These are phyloP conservation scores for Talaromyces ruber DNA, from an alignment of 495 filamentous ascomycete genomes.

Conservation along the genomic window DNA sequence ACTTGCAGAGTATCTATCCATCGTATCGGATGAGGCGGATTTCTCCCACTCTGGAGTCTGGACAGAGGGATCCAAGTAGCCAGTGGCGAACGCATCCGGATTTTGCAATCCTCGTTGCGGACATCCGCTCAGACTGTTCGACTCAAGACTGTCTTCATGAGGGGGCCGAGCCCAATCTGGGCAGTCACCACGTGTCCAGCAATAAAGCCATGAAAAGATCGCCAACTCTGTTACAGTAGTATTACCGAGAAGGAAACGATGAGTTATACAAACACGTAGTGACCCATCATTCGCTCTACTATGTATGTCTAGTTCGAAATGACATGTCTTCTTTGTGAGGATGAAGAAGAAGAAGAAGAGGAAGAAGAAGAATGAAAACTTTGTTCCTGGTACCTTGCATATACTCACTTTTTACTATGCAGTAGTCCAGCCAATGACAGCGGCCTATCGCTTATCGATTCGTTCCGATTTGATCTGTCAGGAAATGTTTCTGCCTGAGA, in stretches of 20 bases:
- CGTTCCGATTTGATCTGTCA: neutral
- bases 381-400: constrained; percentile 3
- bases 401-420: too few species aligned
- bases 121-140: neutral
- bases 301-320: neutral
- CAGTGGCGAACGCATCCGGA: neutral
- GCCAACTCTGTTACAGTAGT: neutral
- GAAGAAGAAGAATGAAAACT: neutral
- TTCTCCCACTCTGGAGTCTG: neutral
- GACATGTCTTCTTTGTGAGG: neutral
- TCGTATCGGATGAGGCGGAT: neutral
- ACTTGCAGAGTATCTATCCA: neutral
- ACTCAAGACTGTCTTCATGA: too few species aligned
- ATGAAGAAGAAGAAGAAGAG: too few species aligned
- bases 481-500: neutral
- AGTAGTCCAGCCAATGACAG: neutral
- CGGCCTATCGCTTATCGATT: neutral
- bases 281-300: neutral
- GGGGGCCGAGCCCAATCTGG: too few species aligned
- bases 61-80: neutral
- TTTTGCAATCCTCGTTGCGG: neutral
- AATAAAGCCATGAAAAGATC: neutral
- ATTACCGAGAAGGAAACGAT: neutral
- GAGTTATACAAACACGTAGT: neutral
- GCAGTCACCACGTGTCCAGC: neutral